Evolutionary conservation across 163 green algal species (phyloP).

Genomic region (Smithsoniella earleae): DNA sequence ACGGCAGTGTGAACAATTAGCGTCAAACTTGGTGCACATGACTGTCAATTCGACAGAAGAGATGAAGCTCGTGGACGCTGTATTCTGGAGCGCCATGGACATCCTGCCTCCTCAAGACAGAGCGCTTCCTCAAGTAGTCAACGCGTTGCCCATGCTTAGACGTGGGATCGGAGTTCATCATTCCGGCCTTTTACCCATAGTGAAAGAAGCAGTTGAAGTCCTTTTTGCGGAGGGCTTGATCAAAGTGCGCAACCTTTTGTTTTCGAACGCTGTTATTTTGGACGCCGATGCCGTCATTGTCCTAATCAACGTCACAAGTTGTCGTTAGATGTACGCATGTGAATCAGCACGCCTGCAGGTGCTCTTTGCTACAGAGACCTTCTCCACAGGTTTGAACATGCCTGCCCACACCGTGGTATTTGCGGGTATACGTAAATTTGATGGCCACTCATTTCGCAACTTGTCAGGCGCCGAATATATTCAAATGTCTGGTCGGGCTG

Average conservation of each 20-base stretch:
- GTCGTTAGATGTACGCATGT: neutral
- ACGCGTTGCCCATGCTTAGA: conserved; percentile 75
- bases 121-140: conserved; percentile 53
- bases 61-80: conserved; percentile 59
- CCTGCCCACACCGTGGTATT: conserved; percentile 93
- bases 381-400: conserved; percentile 99
- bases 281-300: neutral
- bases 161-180: conserved; percentile 90
- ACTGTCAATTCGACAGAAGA: conserved; percentile 58
- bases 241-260: conserved; percentile 58
- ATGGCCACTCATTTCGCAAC: conserved; percentile 65
- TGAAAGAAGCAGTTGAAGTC: conserved; percentile 94
- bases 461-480: conserved; percentile 78
- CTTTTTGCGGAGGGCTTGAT: conserved; percentile 79
- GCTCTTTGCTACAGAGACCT: conserved; percentile 97
- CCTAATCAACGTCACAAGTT: neutral
- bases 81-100: conserved; percentile 53
- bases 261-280: neutral
- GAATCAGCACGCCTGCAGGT: conserved; percentile 71
- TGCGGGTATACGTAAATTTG: conserved; percentile 86
- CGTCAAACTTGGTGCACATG: conserved; percentile 50
- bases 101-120: conserved; percentile 61
- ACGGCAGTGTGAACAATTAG: conserved; percentile 67
- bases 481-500: conserved; percentile 88
- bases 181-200: conserved; percentile 86